phyloP scores from a whole-genome alignment of 202 grass and related monocot genomes.

The Alloteropsis angusta region DNA sequence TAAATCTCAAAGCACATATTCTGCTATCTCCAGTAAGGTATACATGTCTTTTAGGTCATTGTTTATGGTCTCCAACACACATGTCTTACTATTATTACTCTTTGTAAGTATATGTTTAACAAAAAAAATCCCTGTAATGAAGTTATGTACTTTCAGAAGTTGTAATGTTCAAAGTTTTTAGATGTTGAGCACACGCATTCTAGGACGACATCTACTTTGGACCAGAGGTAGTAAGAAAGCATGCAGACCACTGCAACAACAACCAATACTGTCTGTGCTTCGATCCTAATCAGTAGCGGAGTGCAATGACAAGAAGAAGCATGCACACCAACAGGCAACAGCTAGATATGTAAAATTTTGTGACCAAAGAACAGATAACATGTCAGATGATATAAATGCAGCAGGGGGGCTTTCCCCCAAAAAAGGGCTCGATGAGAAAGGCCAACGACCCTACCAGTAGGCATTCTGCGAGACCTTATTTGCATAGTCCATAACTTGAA shows the following conservation, averaged over 20 bases:
- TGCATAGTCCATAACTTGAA: background rate
- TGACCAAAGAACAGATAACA: background rate
- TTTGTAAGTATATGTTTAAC: background rate
- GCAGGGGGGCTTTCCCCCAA: background rate
- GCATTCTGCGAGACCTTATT: background rate
- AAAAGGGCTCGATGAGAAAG: background rate
- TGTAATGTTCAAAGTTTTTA: background rate
- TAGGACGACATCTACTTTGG: background rate
- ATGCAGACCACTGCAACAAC: background rate
- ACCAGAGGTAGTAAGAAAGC: background rate
- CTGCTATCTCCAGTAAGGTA: background rate
- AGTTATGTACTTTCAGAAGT: background rate
- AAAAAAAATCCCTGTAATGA: background rate
- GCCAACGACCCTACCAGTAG: background rate
- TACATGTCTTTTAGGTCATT: background rate
- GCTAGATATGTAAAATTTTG: background rate
- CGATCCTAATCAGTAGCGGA: slow-evolving; percentile 11
- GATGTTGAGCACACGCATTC: background rate
- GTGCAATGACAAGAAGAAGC: background rate
- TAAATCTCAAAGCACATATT: slow-evolving; percentile 5
- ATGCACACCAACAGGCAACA: background rate
- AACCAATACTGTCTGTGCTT: background rate
- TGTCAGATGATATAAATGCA: background rate
- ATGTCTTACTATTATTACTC: background rate
- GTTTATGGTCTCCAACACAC: background rate